These are phyloP conservation scores for Orbilia quercus DNA, from an alignment of 2,329 filamentous ascomycete species.

Conservation along the genomic window DNA sequence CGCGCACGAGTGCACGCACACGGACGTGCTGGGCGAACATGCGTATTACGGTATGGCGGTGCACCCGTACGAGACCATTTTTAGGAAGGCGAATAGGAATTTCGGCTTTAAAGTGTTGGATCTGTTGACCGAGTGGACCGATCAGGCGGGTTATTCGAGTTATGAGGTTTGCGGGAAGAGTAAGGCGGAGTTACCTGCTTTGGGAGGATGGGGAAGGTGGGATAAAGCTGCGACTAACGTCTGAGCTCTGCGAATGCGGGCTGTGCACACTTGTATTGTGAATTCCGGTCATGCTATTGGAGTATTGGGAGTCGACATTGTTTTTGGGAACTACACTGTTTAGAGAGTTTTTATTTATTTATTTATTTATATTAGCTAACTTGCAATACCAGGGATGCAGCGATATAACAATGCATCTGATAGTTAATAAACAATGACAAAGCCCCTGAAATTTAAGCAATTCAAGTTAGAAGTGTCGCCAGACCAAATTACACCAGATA, in stretches of 20 bases:
- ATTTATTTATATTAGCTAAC: no score
- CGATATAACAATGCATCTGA: no score
- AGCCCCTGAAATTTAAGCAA: no score
- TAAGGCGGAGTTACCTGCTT: not conserved
- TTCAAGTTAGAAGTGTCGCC: no score
- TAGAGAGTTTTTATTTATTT: no score
- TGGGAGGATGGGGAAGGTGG: constrained; percentile 42
- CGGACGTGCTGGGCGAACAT: constrained; percentile 13
- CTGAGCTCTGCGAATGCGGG: not conserved
- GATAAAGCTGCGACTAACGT: constrained; percentile 1
- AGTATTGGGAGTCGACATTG: no score
- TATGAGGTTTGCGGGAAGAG: constrained; percentile 41
- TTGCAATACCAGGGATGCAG: no score
- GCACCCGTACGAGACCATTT: constrained; percentile 50
- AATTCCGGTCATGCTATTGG: no score
- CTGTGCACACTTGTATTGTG: no score
- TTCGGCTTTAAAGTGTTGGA: constrained; percentile 9
- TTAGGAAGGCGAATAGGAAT: constrained; percentile 41
- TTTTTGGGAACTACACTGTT: no score
- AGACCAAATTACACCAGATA: no score
- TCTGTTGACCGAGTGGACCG: constrained; percentile 32
- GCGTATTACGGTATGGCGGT: constrained; percentile 29
- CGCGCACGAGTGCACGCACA: constrained; percentile 17
- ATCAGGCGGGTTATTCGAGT: constrained; percentile 36
- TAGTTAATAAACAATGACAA: no score